Evolutionary conservation across 345 rosid genomes (phyloP).

Genomic region (Euphorbia peplus): DNA sequence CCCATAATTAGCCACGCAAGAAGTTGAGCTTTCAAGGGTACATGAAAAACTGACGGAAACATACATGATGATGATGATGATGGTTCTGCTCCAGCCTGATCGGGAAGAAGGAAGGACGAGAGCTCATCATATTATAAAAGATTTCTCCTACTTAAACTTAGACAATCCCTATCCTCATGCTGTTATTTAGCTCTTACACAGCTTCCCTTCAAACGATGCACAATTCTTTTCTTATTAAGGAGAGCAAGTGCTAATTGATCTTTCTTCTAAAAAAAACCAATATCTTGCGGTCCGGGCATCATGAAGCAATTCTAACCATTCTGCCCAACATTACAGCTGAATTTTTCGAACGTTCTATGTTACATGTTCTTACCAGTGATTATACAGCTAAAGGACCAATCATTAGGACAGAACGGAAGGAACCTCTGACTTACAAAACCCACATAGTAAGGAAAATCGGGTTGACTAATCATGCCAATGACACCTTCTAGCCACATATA

Average conservation of each 20-base stretch:
- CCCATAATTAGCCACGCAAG: not conserved
- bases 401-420: not conserved
- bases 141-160: not conserved
- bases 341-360: not conserved
- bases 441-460: no score
- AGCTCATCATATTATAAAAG: not conserved
- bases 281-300: not conserved
- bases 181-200: not conserved
- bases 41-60: not conserved
- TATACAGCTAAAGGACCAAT: not conserved
- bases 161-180: not conserved
- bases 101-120: not conserved
- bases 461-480: not conserved
- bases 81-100: not conserved
- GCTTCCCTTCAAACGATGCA: no score
- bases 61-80: not conserved
- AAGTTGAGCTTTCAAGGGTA: not conserved
- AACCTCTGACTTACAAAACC: not conserved
- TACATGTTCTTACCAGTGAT: not conserved
- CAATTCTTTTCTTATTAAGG: not conserved
- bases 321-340: not conserved
- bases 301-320: not conserved
- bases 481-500: not conserved
- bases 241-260: not conserved
- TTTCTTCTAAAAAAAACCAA: not conserved